Base-by-base conservation (phyloP, 148 eudicot species). In the Euryodendron excelsum region DNA sequence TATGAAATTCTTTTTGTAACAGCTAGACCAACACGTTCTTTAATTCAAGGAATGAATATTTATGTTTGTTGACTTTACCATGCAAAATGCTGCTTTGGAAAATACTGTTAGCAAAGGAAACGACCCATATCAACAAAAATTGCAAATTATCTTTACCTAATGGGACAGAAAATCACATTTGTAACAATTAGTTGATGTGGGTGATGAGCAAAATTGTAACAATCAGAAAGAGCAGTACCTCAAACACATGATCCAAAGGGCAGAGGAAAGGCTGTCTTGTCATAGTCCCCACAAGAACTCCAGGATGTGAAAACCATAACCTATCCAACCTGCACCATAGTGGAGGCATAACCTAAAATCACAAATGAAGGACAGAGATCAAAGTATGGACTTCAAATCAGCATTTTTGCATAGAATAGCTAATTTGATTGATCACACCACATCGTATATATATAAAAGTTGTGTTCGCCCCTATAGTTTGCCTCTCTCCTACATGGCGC, bases 261-360 rank as follows among this genome's bases (percentile, higher is more conserved):
- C 99, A 96, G 48, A 96, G 69, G 80, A 91, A 93, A 73, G 98
- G 99, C 74, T 93, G 98, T 72, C 92, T 91, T 36, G 98, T 93
- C 90, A 96, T 17, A 64, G 91, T 80, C 28, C 98, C 99, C 37
- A 59, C 81, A 65, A 96, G 65, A 78, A 89, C 61, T 80, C 98
- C 99, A 84, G 99, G 99, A 96, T 96, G 99, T 66, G 94, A 86
- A 87, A 90, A 96, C 99, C 99, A 96, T 80, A 96, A 88, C 83
- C 99, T 89, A 88, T 96, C 99, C 87, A 96, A 87, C 95, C 99
- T 93, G 93, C 99, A 96, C 98, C 99, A 96, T 77, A 96, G 84
- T 80, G 98, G 97, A 87, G 99, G 99, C 98, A 96, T 92, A 82
- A 94, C 98, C 98, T 94, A 89, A 83, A 83, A 90, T 77, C 88